Evolutionary conservation across 495 filamentous ascomycete genomes (phyloP), one percentile per base, ranked within the genome.

Genomic region (Xylaria nigripes): DNA sequence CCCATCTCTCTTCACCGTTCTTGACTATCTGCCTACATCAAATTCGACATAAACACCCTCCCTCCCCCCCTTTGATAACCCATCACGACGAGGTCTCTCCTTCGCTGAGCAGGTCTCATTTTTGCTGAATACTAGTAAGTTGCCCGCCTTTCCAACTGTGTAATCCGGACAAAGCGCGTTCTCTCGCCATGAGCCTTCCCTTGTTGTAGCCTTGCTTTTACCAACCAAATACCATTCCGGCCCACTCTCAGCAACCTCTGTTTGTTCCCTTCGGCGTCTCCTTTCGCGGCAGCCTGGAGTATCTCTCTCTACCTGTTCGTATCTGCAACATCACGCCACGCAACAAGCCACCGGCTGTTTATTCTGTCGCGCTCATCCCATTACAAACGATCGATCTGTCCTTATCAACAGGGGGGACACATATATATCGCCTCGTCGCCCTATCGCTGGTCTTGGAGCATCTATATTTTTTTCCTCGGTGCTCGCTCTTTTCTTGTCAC

Each of bases 71-170:
- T 63, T 64, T 65, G 62, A 65, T 67, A 67, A 56, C 63, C 50
- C 61, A 64, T 61, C 61, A 61, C 58, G 58, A 56, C 63, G 49
- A 66, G 63, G 63, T 66, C 63, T 66, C 63, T 66, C 63, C 61
- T 66, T 64, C 63, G 61, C 61, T 58, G 63, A 66, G 63, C 63
- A 64, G 63, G 63, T 66, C 63, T 66, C 63, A 64, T 64, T 60
- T 59, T 66, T 64, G 63, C 61, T 50, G 45, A 59, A 59, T 61
- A 56, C 54, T 64, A 54, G 63, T 66, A 66, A 66, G 63, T 63
- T 32, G 21, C n/a, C 51, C 15, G 41, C 25, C 44, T 41, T 27
- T 34, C 49, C 25, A 25, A 10, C 21, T 48, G 48, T 30, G 27
- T 15, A 19, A 18, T 18, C 13, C 45, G 4, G 32, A 57, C 54